Percentiles rank a stretch among this genome's conserved stretches.
These are phyloP conservation scores for Brassica carinata DNA, from an alignment of 345 rosid species.

Conservation along the genomic window DNA sequence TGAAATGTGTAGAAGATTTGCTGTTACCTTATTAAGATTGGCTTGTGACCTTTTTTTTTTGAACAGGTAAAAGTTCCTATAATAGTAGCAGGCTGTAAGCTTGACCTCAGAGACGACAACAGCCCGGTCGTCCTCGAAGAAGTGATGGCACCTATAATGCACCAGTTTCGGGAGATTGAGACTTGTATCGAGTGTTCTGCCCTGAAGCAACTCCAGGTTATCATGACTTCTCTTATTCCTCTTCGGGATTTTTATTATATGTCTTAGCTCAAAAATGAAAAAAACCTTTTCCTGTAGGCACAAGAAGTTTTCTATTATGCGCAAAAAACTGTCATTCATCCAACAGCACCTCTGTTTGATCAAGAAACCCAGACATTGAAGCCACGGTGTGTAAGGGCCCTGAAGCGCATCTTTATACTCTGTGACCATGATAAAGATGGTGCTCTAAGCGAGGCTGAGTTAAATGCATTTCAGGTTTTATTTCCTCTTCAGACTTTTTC, in stretches of 20 bases:
- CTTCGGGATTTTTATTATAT: background rate
- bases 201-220: slow-evolving; percentile 77
- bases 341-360: slow-evolving; percentile 89
- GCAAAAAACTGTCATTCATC: slow-evolving; percentile 95
- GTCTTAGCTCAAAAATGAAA: background rate
- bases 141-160: slow-evolving; percentile 97
- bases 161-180: slow-evolving; percentile 95
- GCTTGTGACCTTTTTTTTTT: slow-evolving; percentile 22
- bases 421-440: background rate
- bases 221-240: slow-evolving; percentile 27
- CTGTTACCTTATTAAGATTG: slow-evolving; percentile 5
- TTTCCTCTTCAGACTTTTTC: background rate
- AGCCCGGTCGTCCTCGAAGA: slow-evolving; percentile 81
- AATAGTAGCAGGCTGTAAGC: slow-evolving; percentile 92
- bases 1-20: background rate
- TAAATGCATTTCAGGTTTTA: background rate
- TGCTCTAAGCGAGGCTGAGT: background rate
- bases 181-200: slow-evolving; percentile 97
- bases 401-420: background rate
- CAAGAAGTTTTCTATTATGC: slow-evolving; percentile 99
- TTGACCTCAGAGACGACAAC: slow-evolving; percentile 84
- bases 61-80: slow-evolving; percentile 88
- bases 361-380: slow-evolving; percentile 89
- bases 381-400: slow-evolving; percentile 30
- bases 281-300: slow-evolving; percentile 44